Conservation (phyloP, 495 filamentous ascomycete genomes). For the Stereocaulon alpinum region DNA sequence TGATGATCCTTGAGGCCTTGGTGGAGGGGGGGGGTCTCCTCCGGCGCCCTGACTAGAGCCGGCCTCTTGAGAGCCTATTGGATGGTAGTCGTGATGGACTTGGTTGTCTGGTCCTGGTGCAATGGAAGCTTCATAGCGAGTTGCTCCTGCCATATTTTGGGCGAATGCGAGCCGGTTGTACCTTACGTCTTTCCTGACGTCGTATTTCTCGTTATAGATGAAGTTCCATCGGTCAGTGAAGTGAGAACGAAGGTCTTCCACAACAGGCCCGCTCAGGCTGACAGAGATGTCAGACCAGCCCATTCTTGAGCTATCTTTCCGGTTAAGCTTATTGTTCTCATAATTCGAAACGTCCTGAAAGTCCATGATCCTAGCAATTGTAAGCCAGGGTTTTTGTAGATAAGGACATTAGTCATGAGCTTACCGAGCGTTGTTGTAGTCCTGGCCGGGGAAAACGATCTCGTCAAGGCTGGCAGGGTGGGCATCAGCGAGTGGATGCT, state of each 20-base stretch:
- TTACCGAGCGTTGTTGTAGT: slow-evolving; percentile 75
- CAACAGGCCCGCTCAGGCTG: slow-evolving; percentile 67
- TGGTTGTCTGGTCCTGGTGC: slow-evolving; percentile 19
- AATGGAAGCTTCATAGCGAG: slow-evolving; percentile 5
- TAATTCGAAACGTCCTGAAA: slow-evolving; percentile 78
- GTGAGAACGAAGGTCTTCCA: slow-evolving; percentile 65
- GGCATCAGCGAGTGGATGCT: slow-evolving; percentile 76
- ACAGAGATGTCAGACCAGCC: slow-evolving; percentile 74
- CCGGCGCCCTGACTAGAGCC: background rate
- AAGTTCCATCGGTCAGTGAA: slow-evolving; percentile 92
- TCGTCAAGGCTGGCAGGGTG: slow-evolving; percentile 66
- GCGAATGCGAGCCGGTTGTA: slow-evolving; percentile 45
- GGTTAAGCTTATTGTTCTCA: slow-evolving; percentile 78
- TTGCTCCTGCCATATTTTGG: slow-evolving; percentile 17
- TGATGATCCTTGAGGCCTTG: slow-evolving; percentile 13
- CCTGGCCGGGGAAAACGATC: slow-evolving; percentile 81
- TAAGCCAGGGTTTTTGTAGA: slow-evolving; percentile 8
- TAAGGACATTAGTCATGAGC: background rate
- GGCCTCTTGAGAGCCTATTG: background rate
- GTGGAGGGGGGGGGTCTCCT: background rate
- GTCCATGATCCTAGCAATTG: slow-evolving; percentile 53
- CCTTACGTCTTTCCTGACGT: slow-evolving; percentile 48
- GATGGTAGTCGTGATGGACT: slow-evolving; percentile 10
- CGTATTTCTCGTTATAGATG: slow-evolving; percentile 78
- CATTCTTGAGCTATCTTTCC: slow-evolving; percentile 74